phyloP scores from a whole-genome alignment of 306 rosid genomes.

The Quillaja saponaria region DNA sequence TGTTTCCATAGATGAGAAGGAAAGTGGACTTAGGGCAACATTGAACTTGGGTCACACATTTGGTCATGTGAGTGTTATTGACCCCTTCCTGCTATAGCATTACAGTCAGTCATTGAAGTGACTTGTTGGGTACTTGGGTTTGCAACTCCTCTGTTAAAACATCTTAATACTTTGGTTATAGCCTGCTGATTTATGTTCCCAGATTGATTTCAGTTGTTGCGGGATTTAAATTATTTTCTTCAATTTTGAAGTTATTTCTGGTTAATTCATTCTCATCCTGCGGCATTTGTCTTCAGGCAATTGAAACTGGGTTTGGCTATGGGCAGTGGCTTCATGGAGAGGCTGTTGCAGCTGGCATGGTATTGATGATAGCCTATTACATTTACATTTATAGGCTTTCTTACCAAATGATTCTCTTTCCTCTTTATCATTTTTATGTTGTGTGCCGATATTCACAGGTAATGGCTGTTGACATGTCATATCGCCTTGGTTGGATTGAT shows the following conservation, averaged over 20 bases:
- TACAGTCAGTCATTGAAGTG: slow-evolving; percentile 22
- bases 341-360: slow-evolving; percentile 98
- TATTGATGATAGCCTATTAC: slow-evolving; percentile 24
- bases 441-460: slow-evolving; percentile 54
- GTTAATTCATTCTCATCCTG: slow-evolving; percentile 22
- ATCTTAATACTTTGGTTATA: too few relatives aligned
- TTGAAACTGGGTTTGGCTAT: slow-evolving; percentile 83
- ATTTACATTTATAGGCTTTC: slow-evolving; percentile 18
- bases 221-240: slow-evolving; percentile 19
- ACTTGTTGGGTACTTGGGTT: too few relatives aligned
- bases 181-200: not conserved
- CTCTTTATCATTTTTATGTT: slow-evolving; percentile 6
- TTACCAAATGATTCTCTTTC: slow-evolving; percentile 1
- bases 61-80: slow-evolving; percentile 71
- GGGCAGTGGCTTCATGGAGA: slow-evolving; percentile 99
- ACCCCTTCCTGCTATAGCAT: not conserved
- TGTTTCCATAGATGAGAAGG: slow-evolving; percentile 92
- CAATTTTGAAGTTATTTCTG: slow-evolving; percentile 10
- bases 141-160: too few relatives aligned
- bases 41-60: slow-evolving; percentile 97
- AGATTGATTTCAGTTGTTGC: not conserved
- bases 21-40: slow-evolving; percentile 93
- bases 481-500: slow-evolving; percentile 94
- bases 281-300: slow-evolving; percentile 61
- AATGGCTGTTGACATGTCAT: slow-evolving; percentile 95